phyloP scores from a whole-genome alignment of 192 early-diverging fungal species.

The Hyaloraphidium curvatum region DNA sequence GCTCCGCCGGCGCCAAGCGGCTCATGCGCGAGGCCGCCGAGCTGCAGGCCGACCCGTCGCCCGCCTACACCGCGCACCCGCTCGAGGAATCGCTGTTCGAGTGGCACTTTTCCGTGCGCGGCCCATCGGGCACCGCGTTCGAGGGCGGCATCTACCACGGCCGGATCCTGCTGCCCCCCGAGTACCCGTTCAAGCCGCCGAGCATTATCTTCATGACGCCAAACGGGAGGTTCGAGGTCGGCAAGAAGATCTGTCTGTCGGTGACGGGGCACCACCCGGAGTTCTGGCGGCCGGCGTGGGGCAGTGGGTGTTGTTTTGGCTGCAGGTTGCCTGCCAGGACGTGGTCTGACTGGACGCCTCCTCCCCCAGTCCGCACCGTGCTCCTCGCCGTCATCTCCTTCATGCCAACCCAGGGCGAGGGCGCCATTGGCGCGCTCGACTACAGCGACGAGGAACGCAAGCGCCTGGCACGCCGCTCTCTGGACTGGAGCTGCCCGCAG shows the following conservation, averaged over 20 bases:
- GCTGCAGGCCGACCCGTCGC: conserved; percentile 40
- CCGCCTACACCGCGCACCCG: conserved; percentile 54
- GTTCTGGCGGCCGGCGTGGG: conserved; percentile 94
- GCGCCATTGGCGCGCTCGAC: conserved; percentile 61
- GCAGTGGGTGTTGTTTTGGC: no score
- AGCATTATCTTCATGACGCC: conserved; percentile 50
- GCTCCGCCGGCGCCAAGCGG: conserved; percentile 67
- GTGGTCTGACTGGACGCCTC: no score
- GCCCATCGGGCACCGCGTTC: conserved; percentile 71
- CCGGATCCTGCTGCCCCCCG: conserved; percentile 69
- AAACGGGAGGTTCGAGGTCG: conserved; percentile 65
- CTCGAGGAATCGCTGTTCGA: conserved; percentile 83
- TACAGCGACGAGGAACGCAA: conserved; percentile 28
- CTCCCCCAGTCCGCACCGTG: conserved; percentile 76
- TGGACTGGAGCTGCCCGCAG: neutral
- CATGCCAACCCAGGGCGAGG: conserved; percentile 67
- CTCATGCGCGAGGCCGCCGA: conserved; percentile 62
- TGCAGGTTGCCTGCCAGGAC: no score
- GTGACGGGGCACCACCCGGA: conserved; percentile 90
- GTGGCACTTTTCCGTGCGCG: conserved; percentile 91
- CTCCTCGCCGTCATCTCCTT: conserved; percentile 74
- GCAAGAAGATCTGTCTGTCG: conserved; percentile 86
- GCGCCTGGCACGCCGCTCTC: neutral
- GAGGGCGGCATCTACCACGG: conserved; percentile 84
- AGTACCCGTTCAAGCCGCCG: conserved; percentile 89